These are phyloP conservation scores for Cyberlindnera americana DNA, from an alignment of 805 yeast genomes.

Conservation along the genomic window DNA sequence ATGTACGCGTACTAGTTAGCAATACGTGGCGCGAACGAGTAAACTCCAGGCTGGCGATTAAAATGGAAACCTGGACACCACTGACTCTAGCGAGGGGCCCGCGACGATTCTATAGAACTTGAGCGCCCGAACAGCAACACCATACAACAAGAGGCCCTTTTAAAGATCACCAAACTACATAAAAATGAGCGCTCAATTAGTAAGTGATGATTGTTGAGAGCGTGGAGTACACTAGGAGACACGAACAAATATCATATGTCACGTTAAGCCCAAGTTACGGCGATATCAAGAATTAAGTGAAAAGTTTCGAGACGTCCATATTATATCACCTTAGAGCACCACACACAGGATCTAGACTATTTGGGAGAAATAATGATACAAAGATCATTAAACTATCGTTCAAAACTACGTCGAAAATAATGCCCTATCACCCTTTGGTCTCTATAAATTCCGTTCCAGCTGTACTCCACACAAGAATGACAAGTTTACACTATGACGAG, in stretches of 20 bases:
- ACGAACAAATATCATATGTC: not conserved
- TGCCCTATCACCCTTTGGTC: too few species aligned
- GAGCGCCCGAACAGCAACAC: slow-evolving; percentile 10
- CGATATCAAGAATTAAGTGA: slow-evolving; percentile 4
- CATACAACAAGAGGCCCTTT: slow-evolving; percentile 1
- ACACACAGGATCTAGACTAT: not conserved
- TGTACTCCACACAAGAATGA: slow-evolving; percentile 6
- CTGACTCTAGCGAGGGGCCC: slow-evolving; percentile 13
- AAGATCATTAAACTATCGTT: too few species aligned
- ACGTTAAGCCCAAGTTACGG: slow-evolving; percentile 1
- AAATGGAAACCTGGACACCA: slow-evolving; percentile 19
- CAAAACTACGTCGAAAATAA: too few species aligned
- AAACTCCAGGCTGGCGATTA: slow-evolving; percentile 7
- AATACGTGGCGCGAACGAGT: slow-evolving; percentile 3
- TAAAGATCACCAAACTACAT: slow-evolving; percentile 16
- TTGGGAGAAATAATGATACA: too few species aligned
- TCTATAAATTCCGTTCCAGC: not conserved
- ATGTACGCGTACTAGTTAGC: slow-evolving; percentile 4
- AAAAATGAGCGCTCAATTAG: slow-evolving; percentile 33
- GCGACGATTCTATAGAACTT: slow-evolving; percentile 8
- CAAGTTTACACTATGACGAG: too few species aligned
- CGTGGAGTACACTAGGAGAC: slow-evolving; percentile 6
- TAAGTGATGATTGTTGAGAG: slow-evolving; percentile 19
- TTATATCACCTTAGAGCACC: not conserved
- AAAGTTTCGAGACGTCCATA: slow-evolving; percentile 11